Evolutionary conservation across 2,329 filamentous ascomycete genomes (phyloP).

Genomic region (Pseudogymnoascus sp.): DNA sequence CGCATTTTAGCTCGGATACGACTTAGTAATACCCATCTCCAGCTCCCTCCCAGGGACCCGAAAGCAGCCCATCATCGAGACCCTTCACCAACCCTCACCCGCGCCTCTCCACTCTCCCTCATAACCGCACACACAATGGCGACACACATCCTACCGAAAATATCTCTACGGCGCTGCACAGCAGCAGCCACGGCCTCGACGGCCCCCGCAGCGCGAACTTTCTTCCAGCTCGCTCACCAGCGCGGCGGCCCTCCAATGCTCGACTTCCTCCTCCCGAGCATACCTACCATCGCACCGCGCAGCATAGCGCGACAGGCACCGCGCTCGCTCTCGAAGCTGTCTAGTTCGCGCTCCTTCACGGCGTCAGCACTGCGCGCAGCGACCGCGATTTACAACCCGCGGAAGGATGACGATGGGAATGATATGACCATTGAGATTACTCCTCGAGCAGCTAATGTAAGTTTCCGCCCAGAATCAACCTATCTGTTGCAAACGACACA

Average conservation of each 20-base stretch:
- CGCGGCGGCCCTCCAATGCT: conserved; percentile 23
- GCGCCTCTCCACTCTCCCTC: background rate
- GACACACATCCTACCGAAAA: conserved; percentile 21
- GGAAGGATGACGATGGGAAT: conserved; percentile 76
- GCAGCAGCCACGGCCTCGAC: conserved; percentile 14
- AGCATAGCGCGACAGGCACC: background rate
- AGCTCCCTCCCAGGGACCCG: background rate
- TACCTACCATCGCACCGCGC: background rate
- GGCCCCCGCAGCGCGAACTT: conserved; percentile 24
- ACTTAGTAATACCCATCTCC: conserved; percentile 13
- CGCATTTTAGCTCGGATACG: conserved; percentile 7
- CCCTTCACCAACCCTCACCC: background rate
- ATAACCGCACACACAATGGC: conserved; percentile 23
- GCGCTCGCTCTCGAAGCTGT: background rate
- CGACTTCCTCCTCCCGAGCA: conserved; percentile 27
- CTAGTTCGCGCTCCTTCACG: conserved; percentile 23
- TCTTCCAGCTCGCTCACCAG: conserved; percentile 25
- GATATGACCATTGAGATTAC: conserved; percentile 80
- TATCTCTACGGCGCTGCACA: conserved; percentile 21
- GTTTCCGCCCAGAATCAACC: conserved; percentile 22
- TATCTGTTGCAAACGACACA: background rate
- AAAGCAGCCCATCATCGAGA: conserved; percentile 5
- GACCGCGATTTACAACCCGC: conserved; percentile 59
- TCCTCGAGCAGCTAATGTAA: conserved; percentile 70
- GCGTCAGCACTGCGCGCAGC: conserved; percentile 33